Base-by-base conservation (phyloP, 2,329 filamentous ascomycete species). In the Hypocrella siamensis region DNA sequence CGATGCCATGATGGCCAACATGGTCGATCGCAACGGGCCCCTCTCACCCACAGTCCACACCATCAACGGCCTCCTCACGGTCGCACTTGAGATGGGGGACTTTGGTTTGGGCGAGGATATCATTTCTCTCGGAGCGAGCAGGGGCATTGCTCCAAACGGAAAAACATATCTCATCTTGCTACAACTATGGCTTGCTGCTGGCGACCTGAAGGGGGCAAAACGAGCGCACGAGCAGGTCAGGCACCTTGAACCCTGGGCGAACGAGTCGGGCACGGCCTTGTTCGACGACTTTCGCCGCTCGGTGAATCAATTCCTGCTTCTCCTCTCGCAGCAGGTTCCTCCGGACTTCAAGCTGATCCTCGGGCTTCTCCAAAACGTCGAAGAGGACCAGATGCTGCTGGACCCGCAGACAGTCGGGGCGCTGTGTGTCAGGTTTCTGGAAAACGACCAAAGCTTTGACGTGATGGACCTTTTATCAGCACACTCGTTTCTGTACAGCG, bases 401-500 rank as follows among this genome's bases (percentile, higher is more conserved):
- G 77, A 81, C 22, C 72, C 85, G 0, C 66, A 75, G 27, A 92
- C 85, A 0, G 70, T 90, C 1, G 72, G 76, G 6, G 67, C 71
- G 1, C 61, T 94, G n/a, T 79, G 76, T 37, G 61, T 76, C 28
- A 61, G 79, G 26, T 79, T 93, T 42, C 65, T 94, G 9, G 67
- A 71, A 38, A 74, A 79, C 26, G 79, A 83, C 44, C 81, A 93
- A 47, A 66, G 75, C 27, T 73, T 76, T 40, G 84, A 92, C 38
- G 75, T 84, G 4, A 78, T 84, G 38, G 83, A 93, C 47, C 67
- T 92, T 0, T 67, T 96, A 12, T 83, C 85, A 17, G 66, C 78
- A 4, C 76, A 90, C 42, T 69, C 74, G 4, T 72, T 75, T 41
- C 68, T 76, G 34, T 83, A 74, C 50, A 79, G 80, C 28, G 63